phyloP scores from a whole-genome alignment of 345 rosid species.

The Eucalyptus shirleyi region DNA sequence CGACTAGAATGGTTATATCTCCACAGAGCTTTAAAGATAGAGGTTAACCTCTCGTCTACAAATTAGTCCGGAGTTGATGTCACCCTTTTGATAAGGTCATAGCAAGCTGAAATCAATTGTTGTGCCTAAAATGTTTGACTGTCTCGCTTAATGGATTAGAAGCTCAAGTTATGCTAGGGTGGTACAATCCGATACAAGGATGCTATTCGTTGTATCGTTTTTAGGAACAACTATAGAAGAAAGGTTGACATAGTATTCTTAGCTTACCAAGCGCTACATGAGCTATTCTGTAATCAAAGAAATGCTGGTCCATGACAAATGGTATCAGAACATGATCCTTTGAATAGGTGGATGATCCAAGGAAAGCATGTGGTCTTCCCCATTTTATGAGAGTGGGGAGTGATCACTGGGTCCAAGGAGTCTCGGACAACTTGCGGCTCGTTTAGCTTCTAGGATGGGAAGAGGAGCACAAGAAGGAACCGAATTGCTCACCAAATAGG shows the following conservation, averaged over 20 bases:
- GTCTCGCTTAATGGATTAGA: background rate
- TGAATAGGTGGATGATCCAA: too few relatives aligned
- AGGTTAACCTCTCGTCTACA: fast-evolving
- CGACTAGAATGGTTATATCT: background rate
- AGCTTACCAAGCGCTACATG: background rate
- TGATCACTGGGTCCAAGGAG: fast-evolving
- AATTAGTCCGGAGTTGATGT: too few relatives aligned
- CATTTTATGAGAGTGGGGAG: background rate
- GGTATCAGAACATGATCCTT: background rate
- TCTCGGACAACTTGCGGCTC: too few relatives aligned
- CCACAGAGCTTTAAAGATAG: background rate
- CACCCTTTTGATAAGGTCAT: background rate
- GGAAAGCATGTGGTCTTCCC: background rate
- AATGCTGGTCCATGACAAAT: background rate
- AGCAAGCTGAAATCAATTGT: fast-evolving
- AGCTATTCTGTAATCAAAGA: background rate
- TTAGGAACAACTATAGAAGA: background rate
- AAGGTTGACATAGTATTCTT: background rate
- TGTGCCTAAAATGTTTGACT: too few relatives aligned
- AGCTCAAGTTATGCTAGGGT: background rate
- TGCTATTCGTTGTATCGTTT: too few relatives aligned
- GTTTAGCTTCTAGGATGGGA: background rate
- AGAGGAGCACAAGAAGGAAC: background rate
- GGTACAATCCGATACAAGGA: background rate
- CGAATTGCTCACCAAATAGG: background rate